Evolutionary conservation across 2,329 filamentous ascomycete genomes (phyloP), one percentile per base, ranked within the genome.

Genomic region (Sclerotinia spermophila): DNA sequence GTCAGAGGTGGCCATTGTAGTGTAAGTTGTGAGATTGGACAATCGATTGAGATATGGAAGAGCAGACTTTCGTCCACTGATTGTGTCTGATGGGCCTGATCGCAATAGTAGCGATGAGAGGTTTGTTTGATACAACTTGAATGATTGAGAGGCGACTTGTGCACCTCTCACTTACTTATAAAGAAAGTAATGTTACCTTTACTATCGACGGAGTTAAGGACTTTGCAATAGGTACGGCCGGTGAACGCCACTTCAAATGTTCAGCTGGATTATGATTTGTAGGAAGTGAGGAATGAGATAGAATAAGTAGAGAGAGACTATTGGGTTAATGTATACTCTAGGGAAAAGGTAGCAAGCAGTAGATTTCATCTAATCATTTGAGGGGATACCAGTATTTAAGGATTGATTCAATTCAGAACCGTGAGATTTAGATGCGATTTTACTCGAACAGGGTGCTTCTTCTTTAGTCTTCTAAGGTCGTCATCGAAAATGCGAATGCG

Each of bases 41-140:
- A 74, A 72, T 73, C 72, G 74, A 70, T 75, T 74, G 69, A 76
- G 72, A 66, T 73, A 74, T 62, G 72, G 69, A 53, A 76, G 53
- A 45, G 70, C 72, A 71, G 76, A 67, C 69, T 76, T 68, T 70
- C 73, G 75, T 74, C 78, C 60, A 73, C 73, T 76, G 74, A 79
- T 71, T 42, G 69, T 71, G 69, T 77, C 75, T n/a, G 65, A 68
- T 27, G 76, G 70, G 42, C 76, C 51, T 72, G 75, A 76, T 76
- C 78, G 77, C 77, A 79, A 67, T 55, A 78, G 64, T 45, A 78
- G 76, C 77, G 77, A 78, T 67, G 79, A 78, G 45, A 71, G 74
- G 42, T 75, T 71, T 70, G 77, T 71, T 73, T 74, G 73, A 74
- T 76, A 75, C 81, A 83, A 79, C 68, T 77, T 81, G 79, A 78